A percentile compares a stretch with the other conserved stretches of the same genome.
Evolutionary conservation across 164 flowering plant genomes (phyloP).

Genomic region (Aristolochia fimbriata): DNA sequence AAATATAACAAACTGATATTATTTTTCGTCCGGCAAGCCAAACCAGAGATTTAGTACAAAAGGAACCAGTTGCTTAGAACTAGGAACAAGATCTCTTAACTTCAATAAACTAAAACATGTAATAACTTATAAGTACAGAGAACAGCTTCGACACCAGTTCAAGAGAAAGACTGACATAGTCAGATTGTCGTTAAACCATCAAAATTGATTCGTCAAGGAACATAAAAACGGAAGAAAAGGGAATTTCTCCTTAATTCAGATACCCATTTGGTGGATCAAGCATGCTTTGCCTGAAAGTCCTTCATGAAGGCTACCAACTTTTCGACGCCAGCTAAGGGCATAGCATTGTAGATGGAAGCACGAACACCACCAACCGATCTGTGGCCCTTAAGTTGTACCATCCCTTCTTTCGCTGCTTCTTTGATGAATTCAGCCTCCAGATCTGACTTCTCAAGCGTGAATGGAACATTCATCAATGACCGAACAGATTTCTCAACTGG

Average conservation of each 20-base stretch:
- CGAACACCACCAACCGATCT: slow-evolving; percentile 96
- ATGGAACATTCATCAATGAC: slow-evolving; percentile 96
- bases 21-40: too few relatives aligned
- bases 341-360: slow-evolving; percentile 96
- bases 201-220: slow-evolving; percentile 3
- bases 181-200: slow-evolving; percentile 4
- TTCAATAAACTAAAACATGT: too few relatives aligned
- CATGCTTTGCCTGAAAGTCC: slow-evolving; percentile 78
- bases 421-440: slow-evolving; percentile 80
- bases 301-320: slow-evolving; percentile 95
- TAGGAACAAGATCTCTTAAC: too few relatives aligned
- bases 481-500: slow-evolving; percentile 92
- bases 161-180: not conserved
- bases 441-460: slow-evolving; percentile 79
- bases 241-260: slow-evolving; percentile 2
- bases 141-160: too few relatives aligned
- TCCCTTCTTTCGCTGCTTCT: slow-evolving; percentile 79
- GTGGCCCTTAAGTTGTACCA: slow-evolving; percentile 97
- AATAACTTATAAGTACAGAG: too few relatives aligned
- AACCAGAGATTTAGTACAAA: too few relatives aligned
- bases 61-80: too few relatives aligned
- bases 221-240: not conserved
- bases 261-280: slow-evolving; percentile 9
- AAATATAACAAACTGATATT: too few relatives aligned
- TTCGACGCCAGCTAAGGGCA: slow-evolving; percentile 93